Evolutionary conservation across 2,329 filamentous ascomycete genomes (phyloP).

Genomic region (Ophiostoma australiae): DNA sequence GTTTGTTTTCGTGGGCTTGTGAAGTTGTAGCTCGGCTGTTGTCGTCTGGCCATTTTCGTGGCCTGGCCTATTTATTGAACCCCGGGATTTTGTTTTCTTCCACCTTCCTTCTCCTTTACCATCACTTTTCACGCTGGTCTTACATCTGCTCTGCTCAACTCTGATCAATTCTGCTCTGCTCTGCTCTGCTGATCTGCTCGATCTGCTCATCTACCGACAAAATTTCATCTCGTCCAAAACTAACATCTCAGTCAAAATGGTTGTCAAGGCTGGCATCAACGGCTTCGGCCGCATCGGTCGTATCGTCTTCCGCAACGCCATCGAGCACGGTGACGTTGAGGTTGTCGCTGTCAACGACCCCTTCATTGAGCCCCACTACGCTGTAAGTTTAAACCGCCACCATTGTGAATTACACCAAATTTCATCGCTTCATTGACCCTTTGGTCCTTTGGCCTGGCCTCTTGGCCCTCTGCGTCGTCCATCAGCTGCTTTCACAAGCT

Average conservation of each 20-base stretch:
- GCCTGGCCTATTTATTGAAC: neutral
- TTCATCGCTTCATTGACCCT: neutral
- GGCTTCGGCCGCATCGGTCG: slow-evolving; percentile 99
- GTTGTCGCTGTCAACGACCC: slow-evolving; percentile 98
- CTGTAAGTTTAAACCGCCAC: slow-evolving; percentile 60
- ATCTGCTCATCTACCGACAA: neutral
- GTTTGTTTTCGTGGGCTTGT: slow-evolving; percentile 1
- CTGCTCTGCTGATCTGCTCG: neutral
- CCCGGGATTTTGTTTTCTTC: neutral
- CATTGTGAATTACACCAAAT: neutral
- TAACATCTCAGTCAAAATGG: slow-evolving; percentile 39
- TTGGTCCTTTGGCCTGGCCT: neutral
- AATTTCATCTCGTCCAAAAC: neutral
- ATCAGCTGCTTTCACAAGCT: neutral
- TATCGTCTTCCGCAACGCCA: slow-evolving; percentile 97
- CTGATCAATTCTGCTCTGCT: neutral
- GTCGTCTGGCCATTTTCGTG: neutral
- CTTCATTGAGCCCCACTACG: slow-evolving; percentile 97
- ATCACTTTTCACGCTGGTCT: slow-evolving; percentile 13
- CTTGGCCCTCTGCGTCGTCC: neutral
- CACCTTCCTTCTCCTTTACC: neutral
- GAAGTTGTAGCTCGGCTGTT: slow-evolving; percentile 5
- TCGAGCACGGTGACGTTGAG: slow-evolving; percentile 84
- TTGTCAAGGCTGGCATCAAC: slow-evolving; percentile 90
- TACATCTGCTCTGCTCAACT: neutral